These are phyloP conservation scores for Ephemerocybe angulata DNA, from an alignment of 768 basidiomycete species.

Conservation along the genomic window DNA sequence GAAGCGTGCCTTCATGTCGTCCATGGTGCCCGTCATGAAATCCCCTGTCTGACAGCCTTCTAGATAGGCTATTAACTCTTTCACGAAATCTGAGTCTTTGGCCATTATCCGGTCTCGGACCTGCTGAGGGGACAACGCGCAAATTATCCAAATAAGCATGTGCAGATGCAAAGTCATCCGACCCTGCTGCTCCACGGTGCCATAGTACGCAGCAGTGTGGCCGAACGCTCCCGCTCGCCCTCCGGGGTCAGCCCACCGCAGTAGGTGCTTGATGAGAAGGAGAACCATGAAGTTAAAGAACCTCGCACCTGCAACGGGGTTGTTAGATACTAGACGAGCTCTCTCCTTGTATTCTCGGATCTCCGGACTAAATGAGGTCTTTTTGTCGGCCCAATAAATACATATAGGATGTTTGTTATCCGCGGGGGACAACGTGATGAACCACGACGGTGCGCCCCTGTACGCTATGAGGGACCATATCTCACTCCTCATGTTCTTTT, in stretches of 20 bases:
- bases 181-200: conserved; percentile 35
- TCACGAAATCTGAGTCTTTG: conserved; percentile 22
- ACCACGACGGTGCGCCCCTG: conserved; percentile 1
- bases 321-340: background rate
- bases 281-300: conserved; percentile 32
- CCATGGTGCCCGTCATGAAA: conserved; percentile 21
- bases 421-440: conserved; percentile 3
- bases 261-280: conserved; percentile 24
- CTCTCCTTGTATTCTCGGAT: background rate
- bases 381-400: background rate
- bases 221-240: conserved; percentile 22
- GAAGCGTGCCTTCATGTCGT: conserved; percentile 1
- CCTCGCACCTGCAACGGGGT: conserved; percentile 26
- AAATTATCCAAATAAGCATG: conserved; percentile 31
- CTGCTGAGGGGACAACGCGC: conserved; percentile 28
- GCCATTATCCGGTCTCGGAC: conserved; percentile 25
- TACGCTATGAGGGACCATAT: conserved; percentile 3
- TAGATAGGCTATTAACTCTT: conserved; percentile 9
- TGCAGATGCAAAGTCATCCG: conserved; percentile 35
- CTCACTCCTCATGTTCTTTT: conserved; percentile 4
- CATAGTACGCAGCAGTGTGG: conserved; percentile 26
- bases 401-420: conserved; percentile 5
- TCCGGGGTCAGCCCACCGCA: background rate
- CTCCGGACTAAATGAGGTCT: background rate
- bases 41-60: conserved; percentile 30